Conservation (phyloP, 768 basidiomycete genomes). For the Russula ochroleuca region DNA sequence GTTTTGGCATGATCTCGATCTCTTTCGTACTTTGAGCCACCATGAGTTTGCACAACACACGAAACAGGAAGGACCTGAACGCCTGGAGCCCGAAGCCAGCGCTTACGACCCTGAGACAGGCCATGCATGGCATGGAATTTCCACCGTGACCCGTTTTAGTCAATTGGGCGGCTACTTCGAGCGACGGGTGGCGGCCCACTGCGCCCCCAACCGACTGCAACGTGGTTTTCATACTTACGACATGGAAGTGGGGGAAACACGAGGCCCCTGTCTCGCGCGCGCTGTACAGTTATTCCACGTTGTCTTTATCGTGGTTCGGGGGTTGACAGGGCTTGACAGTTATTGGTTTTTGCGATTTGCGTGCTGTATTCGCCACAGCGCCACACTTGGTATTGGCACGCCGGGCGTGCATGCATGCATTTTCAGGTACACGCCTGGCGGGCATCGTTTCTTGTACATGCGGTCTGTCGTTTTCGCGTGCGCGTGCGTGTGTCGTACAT, state of each 20-base stretch:
- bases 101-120: neutral
- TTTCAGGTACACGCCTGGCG: neutral
- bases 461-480: neutral
- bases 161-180: neutral
- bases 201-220: neutral
- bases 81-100: neutral
- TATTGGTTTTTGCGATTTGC: neutral
- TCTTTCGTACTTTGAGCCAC: neutral
- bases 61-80: neutral
- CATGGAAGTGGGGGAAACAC: neutral
- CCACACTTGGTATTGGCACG: neutral
- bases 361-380: neutral
- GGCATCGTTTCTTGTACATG: neutral
- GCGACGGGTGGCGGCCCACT: neutral
- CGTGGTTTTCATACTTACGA: conserved; percentile 22
- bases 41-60: neutral
- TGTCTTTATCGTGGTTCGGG: neutral
- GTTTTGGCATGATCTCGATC: neutral
- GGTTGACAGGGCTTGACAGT: neutral
- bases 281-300: neutral
- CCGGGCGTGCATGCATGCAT: neutral
- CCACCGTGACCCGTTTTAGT: neutral
- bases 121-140: neutral
- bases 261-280: neutral
- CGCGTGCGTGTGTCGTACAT: conserved; percentile 12